Percentiles rank a stretch among this genome's conserved stretches.
phyloP scores from a whole-genome alignment of 225 moss, liverwort and hornwort species.

The Rhytidiadelphus loreus region DNA sequence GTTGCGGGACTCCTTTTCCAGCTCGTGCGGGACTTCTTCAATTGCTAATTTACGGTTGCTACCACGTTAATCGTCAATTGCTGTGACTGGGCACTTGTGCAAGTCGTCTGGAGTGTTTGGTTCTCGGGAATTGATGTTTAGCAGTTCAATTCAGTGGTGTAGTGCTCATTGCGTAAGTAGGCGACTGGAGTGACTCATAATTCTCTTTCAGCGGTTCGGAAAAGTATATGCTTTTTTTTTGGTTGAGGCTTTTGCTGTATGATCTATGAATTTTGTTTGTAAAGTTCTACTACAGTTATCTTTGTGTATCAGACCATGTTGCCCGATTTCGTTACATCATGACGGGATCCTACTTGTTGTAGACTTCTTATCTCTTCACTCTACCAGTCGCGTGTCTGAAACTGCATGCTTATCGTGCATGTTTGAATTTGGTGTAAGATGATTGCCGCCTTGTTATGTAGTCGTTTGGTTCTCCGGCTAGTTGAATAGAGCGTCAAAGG shows the following conservation, averaged over 20 bases:
- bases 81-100: background rate
- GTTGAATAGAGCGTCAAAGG: background rate
- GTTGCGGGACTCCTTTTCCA: background rate
- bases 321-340: background rate
- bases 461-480: background rate
- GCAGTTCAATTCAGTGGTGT: background rate
- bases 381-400: background rate
- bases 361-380: background rate
- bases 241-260: background rate
- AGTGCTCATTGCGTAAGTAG: background rate
- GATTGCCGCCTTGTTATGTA: background rate
- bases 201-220: background rate
- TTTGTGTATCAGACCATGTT: background rate
- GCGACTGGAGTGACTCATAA: background rate
- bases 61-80: background rate
- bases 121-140: background rate
- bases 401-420: background rate
- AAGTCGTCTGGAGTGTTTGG: background rate
- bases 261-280: background rate
- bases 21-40: background rate
- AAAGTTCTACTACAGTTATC: background rate
- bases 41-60: background rate
- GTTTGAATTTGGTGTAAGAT: background rate
- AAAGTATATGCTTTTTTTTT: background rate
- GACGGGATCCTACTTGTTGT: background rate